Percentiles rank a stretch among this genome's conserved stretches.
Conservation (phyloP, 176 grass and related monocot genomes). For the Guadua angustifolia region DNA sequence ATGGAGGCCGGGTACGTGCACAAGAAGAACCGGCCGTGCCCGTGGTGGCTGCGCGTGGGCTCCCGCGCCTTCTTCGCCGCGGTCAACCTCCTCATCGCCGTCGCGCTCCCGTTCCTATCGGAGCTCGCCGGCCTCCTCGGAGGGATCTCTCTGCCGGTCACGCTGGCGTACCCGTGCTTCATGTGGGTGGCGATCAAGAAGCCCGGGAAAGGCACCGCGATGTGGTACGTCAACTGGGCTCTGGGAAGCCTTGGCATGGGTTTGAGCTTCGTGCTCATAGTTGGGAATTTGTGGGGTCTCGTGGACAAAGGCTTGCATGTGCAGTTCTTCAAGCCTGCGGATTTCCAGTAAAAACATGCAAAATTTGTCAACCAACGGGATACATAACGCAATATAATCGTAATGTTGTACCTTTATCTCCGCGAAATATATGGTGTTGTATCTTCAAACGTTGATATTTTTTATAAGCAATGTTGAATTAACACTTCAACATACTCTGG, state of each 20-base stretch:
- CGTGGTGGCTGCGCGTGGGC: slow-evolving; percentile 64
- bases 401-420: neutral
- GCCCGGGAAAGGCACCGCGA: slow-evolving; percentile 50
- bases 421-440: neutral
- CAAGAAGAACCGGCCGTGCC: slow-evolving; percentile 80
- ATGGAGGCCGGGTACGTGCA: slow-evolving; percentile 83
- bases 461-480: neutral
- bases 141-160: slow-evolving; percentile 78
- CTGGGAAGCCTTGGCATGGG: slow-evolving; percentile 70
- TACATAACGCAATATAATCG: neutral
- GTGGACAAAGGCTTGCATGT: slow-evolving; percentile 60
- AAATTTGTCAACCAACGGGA: neutral
- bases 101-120: slow-evolving; percentile 85
- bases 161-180: slow-evolving; percentile 89
- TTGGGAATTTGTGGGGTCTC: slow-evolving; percentile 70
- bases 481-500: neutral
- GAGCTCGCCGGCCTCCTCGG: slow-evolving; percentile 71
- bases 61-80: slow-evolving; percentile 66
- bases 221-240: slow-evolving; percentile 77
- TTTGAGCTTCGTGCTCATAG: slow-evolving; percentile 65
- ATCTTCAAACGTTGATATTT: neutral
- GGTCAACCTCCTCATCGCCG: slow-evolving; percentile 61
- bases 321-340: slow-evolving; percentile 62
- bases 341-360: slow-evolving; percentile 34
- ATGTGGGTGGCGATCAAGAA: slow-evolving; percentile 95